A percentile compares a stretch with the other conserved stretches of the same genome.
Evolutionary conservation across 352 stramenopile genomes (phyloP).

Genomic region (Thraustotheca clavata): DNA sequence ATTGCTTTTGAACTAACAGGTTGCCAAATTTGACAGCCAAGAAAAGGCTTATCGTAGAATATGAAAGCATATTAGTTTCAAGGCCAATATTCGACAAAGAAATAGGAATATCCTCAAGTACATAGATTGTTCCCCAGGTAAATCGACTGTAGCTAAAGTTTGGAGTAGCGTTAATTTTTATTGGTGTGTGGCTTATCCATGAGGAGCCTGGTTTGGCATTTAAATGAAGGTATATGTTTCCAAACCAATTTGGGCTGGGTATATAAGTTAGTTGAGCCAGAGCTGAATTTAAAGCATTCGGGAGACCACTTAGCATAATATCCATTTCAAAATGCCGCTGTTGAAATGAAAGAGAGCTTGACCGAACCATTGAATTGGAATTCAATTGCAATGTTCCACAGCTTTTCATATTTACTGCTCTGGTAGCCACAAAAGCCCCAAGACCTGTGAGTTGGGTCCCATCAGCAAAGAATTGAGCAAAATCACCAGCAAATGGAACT

Average conservation of each 20-base stretch:
- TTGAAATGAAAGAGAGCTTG: not conserved
- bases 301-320: not conserved
- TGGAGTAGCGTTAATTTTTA: not conserved
- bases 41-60: not conserved
- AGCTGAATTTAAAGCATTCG: not conserved
- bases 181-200: not conserved
- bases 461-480: not conserved
- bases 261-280: not conserved
- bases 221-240: not conserved
- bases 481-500: not conserved
- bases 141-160: not conserved
- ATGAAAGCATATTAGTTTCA: not conserved
- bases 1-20: not conserved
- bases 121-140: not conserved
- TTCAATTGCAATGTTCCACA: not conserved
- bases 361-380: not conserved
- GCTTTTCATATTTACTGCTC: not conserved
- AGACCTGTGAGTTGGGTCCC: slow-evolving; percentile 21
- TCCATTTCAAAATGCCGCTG: not conserved
- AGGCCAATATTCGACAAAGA: not conserved
- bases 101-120: not conserved
- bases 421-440: slow-evolving; percentile 20
- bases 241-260: slow-evolving; percentile 3
- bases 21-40: not conserved
- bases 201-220: not conserved